Percentiles rank a stretch among this genome's conserved stretches.
phyloP scores from a whole-genome alignment of 129 eudicot genomes.

The Oenanthe sinensis region DNA sequence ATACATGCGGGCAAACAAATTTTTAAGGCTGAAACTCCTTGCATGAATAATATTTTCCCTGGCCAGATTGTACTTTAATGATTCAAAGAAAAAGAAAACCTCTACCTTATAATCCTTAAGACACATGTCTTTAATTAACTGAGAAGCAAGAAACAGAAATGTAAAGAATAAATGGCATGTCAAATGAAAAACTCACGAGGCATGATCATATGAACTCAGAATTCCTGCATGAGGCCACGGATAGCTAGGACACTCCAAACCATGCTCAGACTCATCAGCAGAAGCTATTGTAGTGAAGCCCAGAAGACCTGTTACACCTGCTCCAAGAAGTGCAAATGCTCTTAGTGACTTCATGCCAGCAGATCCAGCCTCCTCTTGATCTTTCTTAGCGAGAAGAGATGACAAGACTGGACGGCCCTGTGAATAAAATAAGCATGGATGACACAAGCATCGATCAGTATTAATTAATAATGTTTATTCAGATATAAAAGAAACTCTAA shows the following conservation, averaged over 20 bases:
- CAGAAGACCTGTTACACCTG: slow-evolving; percentile 72
- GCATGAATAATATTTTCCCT: neutral
- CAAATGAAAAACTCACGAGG: slow-evolving; percentile 56
- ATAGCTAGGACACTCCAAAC: slow-evolving; percentile 64
- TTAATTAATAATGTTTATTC: neutral
- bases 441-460: slow-evolving; percentile 13
- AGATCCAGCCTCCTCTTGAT: slow-evolving; percentile 57
- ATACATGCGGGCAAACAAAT: neutral
- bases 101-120: neutral
- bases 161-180: neutral
- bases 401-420: slow-evolving; percentile 74
- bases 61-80: neutral
- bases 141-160: neutral
- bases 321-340: slow-evolving; percentile 77
- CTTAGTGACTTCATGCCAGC: slow-evolving; percentile 56
- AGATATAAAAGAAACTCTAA: neutral
- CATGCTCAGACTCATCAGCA: slow-evolving; percentile 96
- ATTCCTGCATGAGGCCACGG: slow-evolving; percentile 99
- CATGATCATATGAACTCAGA: slow-evolving; percentile 89
- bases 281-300: slow-evolving; percentile 69
- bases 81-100: neutral
- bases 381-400: slow-evolving; percentile 45
- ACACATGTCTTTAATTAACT: neutral
- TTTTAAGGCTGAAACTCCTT: neutral
- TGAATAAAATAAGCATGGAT: neutral